Evolutionary conservation across 2,329 filamentous ascomycete species (phyloP).

Genomic region (Daldinia eschscholtzii): DNA sequence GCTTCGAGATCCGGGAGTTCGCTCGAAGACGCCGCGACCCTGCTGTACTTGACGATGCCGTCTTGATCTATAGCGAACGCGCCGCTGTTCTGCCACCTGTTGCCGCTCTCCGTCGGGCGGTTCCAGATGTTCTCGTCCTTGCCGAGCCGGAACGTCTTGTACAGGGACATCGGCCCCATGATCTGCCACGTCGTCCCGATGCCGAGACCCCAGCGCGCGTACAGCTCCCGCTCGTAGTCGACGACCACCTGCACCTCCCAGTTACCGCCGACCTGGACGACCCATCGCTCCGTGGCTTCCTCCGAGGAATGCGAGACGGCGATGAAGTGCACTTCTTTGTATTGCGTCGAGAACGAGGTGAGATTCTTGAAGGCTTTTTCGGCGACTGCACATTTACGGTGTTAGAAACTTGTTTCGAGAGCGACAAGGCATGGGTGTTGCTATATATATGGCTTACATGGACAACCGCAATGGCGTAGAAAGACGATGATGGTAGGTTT

Average conservation of each 20-base stretch:
- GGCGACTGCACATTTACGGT: conserved; percentile 63
- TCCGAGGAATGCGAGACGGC: conserved; percentile 72
- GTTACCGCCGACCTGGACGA: conserved; percentile 67
- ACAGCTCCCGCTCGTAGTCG: conserved; percentile 70
- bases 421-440: background rate
- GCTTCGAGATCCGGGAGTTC: conserved; percentile 67
- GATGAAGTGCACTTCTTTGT: conserved; percentile 67
- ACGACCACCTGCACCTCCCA: conserved; percentile 70
- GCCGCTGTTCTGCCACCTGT: conserved; percentile 76
- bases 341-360: conserved; percentile 62
- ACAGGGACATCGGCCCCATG: conserved; percentile 69
- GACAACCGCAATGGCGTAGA: conserved; percentile 79
- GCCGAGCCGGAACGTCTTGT: conserved; percentile 68
- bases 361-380: conserved; percentile 74
- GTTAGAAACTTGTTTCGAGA: background rate
- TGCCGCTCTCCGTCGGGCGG: conserved; percentile 73
- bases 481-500: conserved; percentile 75
- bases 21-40: conserved; percentile 62
- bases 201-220: conserved; percentile 75
- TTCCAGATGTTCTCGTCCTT: conserved; percentile 76
- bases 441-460: conserved; percentile 66
- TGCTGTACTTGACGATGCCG: conserved; percentile 66
- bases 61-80: conserved; percentile 70
- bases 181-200: conserved; percentile 72
- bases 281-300: conserved; percentile 68